Evolutionary conservation across 768 basidiomycete genomes (phyloP).

Genomic region (Rhodotorula kratochvilovae): DNA sequence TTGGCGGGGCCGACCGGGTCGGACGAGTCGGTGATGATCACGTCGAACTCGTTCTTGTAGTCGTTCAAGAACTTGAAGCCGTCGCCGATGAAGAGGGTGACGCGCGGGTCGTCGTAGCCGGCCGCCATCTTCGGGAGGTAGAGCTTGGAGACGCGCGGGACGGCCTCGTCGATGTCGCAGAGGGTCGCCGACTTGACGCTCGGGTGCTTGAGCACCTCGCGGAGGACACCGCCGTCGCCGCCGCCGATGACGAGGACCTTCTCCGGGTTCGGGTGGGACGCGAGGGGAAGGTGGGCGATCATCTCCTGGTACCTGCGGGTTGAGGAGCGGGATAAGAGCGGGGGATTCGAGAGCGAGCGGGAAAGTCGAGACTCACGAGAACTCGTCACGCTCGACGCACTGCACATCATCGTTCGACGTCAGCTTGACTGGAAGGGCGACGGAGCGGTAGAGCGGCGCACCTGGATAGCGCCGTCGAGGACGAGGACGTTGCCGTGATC

Average conservation of each 20-base stretch:
- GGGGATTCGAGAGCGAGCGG: not conserved
- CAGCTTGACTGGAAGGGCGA: not conserved
- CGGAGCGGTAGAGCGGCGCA: not conserved
- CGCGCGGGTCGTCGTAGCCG: constrained; percentile 71
- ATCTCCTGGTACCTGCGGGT: constrained; percentile 81
- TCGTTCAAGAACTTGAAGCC: constrained; percentile 95
- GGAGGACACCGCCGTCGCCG: constrained; percentile 95
- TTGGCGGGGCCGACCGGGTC: constrained; percentile 95
- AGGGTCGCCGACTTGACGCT: constrained; percentile 86
- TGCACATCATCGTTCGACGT: not conserved
- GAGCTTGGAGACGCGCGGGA: constrained; percentile 85
- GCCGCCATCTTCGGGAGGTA: constrained; percentile 91
- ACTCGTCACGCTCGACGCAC: constrained; percentile 96
- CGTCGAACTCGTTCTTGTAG: constrained; percentile 78
- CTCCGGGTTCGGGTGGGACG: constrained; percentile 91
- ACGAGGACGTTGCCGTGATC: constrained; percentile 96
- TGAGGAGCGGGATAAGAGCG: not conserved
- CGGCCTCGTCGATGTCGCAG: constrained; percentile 98
- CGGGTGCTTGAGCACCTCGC: constrained; percentile 92
- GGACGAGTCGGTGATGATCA: constrained; percentile 97
- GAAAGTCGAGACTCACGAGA: constrained; percentile 63
- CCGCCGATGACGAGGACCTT: constrained; percentile 96
- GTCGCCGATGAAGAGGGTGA: constrained; percentile 81
- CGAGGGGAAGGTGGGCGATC: constrained; percentile 95
- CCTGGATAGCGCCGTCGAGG: constrained; percentile 87